These are phyloP conservation scores for Macrophomina phaseolina DNA, from an alignment of 2,329 filamentous ascomycete genomes.

Conservation along the genomic window DNA sequence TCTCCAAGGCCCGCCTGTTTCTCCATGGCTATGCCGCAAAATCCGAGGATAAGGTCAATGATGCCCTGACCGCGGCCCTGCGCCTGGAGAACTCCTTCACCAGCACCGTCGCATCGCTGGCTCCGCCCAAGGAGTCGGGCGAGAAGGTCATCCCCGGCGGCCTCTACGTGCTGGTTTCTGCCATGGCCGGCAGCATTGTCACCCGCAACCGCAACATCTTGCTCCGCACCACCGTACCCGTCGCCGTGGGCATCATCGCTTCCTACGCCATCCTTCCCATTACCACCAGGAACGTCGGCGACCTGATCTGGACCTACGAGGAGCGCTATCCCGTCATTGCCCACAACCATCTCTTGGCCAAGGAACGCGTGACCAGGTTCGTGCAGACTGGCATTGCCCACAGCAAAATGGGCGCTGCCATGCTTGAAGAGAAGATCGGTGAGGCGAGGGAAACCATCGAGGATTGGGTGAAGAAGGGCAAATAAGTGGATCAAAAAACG, in stretches of 20 bases:
- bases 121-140: conserved; percentile 81
- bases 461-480: conserved; percentile 89
- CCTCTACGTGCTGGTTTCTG: conserved; percentile 90
- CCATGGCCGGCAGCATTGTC: conserved; percentile 94
- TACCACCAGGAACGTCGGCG: conserved; percentile 86
- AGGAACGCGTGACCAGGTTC: conserved; percentile 71
- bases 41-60: conserved; percentile 84
- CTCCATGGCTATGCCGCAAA: conserved; percentile 76
- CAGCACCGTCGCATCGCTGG: conserved; percentile 84
- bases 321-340: conserved; percentile 82
- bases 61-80: conserved; percentile 79
- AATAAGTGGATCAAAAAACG: conserved; percentile 53
- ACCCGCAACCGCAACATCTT: conserved; percentile 86
- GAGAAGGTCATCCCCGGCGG: conserved; percentile 89
- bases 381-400: conserved; percentile 78
- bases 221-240: conserved; percentile 75
- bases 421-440: conserved; percentile 81
- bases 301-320: conserved; percentile 92
- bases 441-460: conserved; percentile 78
- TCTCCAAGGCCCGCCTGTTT: conserved; percentile 79
- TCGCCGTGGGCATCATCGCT: conserved; percentile 80
- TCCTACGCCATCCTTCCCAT: conserved; percentile 85
- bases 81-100: conserved; percentile 89
- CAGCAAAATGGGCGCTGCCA: conserved; percentile 70
- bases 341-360: conserved; percentile 76